Conservation (phyloP, 768 basidiomycete genomes). For the Suillus discolor region DNA sequence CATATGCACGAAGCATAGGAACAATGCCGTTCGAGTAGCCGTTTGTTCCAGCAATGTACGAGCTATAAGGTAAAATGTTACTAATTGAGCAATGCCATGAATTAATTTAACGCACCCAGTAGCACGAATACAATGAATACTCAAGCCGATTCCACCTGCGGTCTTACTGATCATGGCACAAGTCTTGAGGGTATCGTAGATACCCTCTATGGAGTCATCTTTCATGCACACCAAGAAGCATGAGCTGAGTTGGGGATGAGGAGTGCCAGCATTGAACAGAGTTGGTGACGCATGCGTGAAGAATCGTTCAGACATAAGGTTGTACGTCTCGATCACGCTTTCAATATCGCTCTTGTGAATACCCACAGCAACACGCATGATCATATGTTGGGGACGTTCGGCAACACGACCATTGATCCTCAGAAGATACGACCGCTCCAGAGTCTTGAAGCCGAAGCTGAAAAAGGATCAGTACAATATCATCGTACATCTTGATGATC, state of each 20-base stretch:
- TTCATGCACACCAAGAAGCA: conserved; percentile 99
- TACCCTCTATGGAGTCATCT: conserved; percentile 98
- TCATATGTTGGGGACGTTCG: conserved; percentile 97
- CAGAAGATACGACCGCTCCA: conserved; percentile 96
- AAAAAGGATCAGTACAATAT: conserved; percentile 6
- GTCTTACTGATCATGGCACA: conserved; percentile 99
- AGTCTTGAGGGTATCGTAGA: conserved; percentile 97
- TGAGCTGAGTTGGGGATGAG: conserved; percentile 90
- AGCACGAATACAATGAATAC: conserved; percentile 95
- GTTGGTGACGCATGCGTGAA: conserved; percentile 99
- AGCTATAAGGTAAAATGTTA: conserved; percentile 45
- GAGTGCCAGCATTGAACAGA: conserved; percentile 97
- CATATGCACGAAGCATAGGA: conserved; percentile 97
- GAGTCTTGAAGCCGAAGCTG: conserved; percentile 99
- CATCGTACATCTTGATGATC: not conserved
- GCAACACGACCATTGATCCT: conserved; percentile 93
- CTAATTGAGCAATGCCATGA: not conserved
- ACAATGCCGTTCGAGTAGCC: conserved; percentile 99
- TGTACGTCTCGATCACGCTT: conserved; percentile 87
- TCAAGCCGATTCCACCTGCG: conserved; percentile 96
- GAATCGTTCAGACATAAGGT: conserved; percentile 96
- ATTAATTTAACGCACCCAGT: conserved; percentile 65
- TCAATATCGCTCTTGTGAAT: conserved; percentile 92
- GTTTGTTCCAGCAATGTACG: conserved; percentile 98
- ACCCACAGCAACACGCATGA: conserved; percentile 99